Base-by-base conservation (phyloP, 306 rosid genomes). In the Lagenaria siceraria region DNA sequence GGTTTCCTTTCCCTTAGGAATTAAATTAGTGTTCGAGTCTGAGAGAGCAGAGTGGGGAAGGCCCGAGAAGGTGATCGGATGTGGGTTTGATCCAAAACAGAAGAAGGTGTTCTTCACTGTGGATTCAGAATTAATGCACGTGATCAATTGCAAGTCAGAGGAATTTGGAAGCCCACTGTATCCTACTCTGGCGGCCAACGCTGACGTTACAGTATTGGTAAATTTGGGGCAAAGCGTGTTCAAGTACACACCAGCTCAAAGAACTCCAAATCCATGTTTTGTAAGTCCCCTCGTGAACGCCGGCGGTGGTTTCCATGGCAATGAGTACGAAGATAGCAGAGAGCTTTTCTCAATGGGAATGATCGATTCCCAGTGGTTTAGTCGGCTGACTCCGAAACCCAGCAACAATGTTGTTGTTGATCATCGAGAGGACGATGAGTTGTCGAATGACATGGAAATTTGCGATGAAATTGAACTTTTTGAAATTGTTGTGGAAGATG, bases 311-410 rank as follows among this genome's bases (percentile, higher is more conserved):
- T 81, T 81, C 4, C 68, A 88, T 33, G 92, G 90, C 36, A 53
- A 54, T 75, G 66, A 53, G 36, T 89, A 87, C 58, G 97, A 95
- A 80, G 99, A 92, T 61, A 92, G 97, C 84, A 88, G 82, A 76
- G 99, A 95, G 82, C 92, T 95, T 10, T 95, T 95, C 85, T 95
- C 99, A 31, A 90, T 92, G 97, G 93, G 88, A 66, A 86, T 90
- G 83, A 90, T 95, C 25, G 97, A 95, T 74, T 82, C 98, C 62
- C 95, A 88, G 77, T 87, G 95, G 90, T 84, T 76, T 54, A 80
- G 88, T 72, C 69, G 80, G 25, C 22, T 83, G 4, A 36, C 84
- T 53, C 54, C 80, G 22, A 90, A 74, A 84, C 89, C 83, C 63
- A 84, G 54, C 77, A 86, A 77, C 29, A 78, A 75, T 22, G 5